These are phyloP conservation scores for Orbilia quercus DNA, from an alignment of 2,329 filamentous ascomycete genomes.

Conservation along the genomic window DNA sequence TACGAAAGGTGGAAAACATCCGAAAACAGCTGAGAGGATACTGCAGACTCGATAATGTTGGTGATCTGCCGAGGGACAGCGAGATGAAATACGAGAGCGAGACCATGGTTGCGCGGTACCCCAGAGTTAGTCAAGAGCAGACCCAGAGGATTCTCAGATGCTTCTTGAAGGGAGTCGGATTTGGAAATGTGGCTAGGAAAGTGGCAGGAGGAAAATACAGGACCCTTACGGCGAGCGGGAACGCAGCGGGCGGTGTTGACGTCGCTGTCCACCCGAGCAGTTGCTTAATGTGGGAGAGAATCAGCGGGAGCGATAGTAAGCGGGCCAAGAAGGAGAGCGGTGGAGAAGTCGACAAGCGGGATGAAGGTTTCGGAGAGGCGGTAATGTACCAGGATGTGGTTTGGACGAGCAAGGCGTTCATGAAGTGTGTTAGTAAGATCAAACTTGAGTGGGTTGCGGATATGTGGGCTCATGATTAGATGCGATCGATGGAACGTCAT, in stretches of 20 bases:
- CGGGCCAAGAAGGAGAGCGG: conserved; percentile 30
- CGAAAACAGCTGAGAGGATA: conserved; percentile 55
- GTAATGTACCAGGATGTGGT: conserved; percentile 69
- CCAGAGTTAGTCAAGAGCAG: conserved; percentile 37
- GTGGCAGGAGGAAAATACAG: conserved; percentile 71
- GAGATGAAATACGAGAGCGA: conserved; percentile 54
- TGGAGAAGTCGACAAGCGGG: conserved; percentile 58
- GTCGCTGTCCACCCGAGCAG: conserved; percentile 69
- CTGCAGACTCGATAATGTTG: conserved; percentile 46
- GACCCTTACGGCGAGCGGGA: conserved; percentile 63
- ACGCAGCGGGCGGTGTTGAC: conserved; percentile 61
- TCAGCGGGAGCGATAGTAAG: conserved; percentile 33
- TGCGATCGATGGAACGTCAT: conserved; percentile 2
- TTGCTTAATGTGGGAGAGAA: conserved; percentile 64
- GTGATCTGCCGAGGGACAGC: conserved; percentile 40
- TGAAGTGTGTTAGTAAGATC: conserved; percentile 67
- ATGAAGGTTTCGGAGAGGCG: conserved; percentile 63
- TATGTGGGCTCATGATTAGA: conserved; percentile 28
- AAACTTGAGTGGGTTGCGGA: conserved; percentile 65
- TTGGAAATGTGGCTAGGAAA: conserved; percentile 71
- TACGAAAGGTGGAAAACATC: conserved; percentile 52
- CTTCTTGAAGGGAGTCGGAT: conserved; percentile 71
- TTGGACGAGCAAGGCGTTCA: conserved; percentile 69
- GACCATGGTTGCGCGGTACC: conserved; percentile 49
- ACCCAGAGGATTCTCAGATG: conserved; percentile 70